Evolutionary conservation across 1,284 basidiomycete genomes (phyloP).

Genomic region (Ganoderma multipileum): DNA sequence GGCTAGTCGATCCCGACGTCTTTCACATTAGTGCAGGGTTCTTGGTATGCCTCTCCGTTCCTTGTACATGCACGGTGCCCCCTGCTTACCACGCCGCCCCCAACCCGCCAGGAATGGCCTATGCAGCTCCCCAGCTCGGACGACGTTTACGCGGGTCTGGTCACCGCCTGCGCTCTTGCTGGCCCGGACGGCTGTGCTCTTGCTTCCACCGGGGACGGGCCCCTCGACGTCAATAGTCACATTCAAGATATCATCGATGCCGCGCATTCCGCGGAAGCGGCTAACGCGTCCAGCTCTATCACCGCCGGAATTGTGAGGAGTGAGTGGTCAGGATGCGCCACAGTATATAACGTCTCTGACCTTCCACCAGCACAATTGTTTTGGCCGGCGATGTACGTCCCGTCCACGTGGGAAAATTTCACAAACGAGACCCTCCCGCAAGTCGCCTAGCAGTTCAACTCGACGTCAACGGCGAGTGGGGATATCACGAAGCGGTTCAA

Average conservation of each 20-base stretch:
- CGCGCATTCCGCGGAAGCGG: constrained; percentile 13
- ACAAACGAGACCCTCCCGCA: background rate
- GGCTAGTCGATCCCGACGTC: constrained; percentile 15
- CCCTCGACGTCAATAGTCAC: constrained; percentile 18
- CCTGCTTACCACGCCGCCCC: background rate
- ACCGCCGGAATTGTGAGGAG: constrained; percentile 14
- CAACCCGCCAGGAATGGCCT: constrained; percentile 11
- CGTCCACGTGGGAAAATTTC: background rate
- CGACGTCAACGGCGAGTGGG: background rate
- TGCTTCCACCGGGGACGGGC: constrained; percentile 5
- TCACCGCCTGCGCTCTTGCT: constrained; percentile 26
- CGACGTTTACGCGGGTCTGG: constrained; percentile 20
- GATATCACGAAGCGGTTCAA: background rate
- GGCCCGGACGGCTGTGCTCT: constrained; percentile 20
- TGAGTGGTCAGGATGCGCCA: background rate
- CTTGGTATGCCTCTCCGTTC: background rate
- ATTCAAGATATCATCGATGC: constrained; percentile 14
- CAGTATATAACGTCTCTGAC: background rate
- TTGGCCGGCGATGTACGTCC: background rate
- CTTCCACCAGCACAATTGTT: background rate
- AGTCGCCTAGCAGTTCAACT: background rate
- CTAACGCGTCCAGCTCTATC: constrained; percentile 11
- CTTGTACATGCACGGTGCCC: background rate
- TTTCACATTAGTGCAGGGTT: background rate
- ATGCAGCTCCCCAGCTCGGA: constrained; percentile 10